Base-by-base conservation (phyloP, 257 asterid genomes). In the Solanum lycopersicoides region DNA sequence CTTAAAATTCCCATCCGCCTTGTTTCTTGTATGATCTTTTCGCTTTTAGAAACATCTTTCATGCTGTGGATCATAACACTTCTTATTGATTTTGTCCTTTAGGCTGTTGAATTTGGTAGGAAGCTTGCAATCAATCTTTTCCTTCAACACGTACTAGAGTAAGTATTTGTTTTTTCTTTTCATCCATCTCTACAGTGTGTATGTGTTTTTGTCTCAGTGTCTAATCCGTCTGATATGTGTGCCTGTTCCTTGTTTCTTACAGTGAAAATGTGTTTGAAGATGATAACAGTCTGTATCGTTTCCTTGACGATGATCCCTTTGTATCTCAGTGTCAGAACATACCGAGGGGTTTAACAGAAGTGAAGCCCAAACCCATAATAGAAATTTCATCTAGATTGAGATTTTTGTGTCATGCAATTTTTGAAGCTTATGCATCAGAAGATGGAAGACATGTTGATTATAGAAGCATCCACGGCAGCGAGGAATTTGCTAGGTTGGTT, bases 51-150 rank as follows among this genome's bases (percentile, higher is more conserved):
- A 45, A 82, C 44, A 82, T 3, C n/a, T 30, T 50, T 12, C 15
- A 7, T 47, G 30, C 16, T 82, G 69, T 82, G 66, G 44, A 82
- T 82, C n/a, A 39, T 69, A 28, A 35, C 77, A 44, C 47, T 71
- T 35, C 86, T 86, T 65, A 73, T 73, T 88, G 37, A 87, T 86
- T 86, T 47, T 87, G 65, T 88, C 82, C 69, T 80, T 88, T 88
- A 96, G 99, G 99, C 98, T 90, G 93, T 95, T 92, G 98, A 95
- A 90, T 94, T 95, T 87, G 98, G 99, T 74, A 93, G 93, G 86
- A 96, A 93, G 95, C 97, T 96, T 56, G 94, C 93, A 25, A 89
- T 86, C 87, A 90, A 95, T 82, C 95, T 95, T 90, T 95, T 96
- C 91, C 88, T 96, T 89, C 95, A 86, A 41, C 94, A 92, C 82